Percentiles rank a stretch among this genome's conserved stretches.
Conservation (phyloP, 31 red algal species). For the Endocladia muricata region DNA sequence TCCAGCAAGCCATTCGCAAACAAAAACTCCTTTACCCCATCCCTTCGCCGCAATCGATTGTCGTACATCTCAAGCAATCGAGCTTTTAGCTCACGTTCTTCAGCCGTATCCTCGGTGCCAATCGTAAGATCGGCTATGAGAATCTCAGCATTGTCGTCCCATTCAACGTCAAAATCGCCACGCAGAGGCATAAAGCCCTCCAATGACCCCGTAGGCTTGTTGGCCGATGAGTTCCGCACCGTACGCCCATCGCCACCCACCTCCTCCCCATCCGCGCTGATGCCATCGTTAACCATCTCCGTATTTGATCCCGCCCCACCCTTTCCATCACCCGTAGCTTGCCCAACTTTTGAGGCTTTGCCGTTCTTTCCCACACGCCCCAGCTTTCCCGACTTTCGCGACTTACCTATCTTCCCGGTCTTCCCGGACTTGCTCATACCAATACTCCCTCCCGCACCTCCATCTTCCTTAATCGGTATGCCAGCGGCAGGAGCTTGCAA, state of each 20-base stretch:
- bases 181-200: constrained; percentile 72
- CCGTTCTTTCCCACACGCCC: not conserved
- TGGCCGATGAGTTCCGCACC: constrained; percentile 49
- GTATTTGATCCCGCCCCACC: not conserved
- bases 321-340: not conserved
- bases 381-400: not conserved
- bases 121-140: constrained; percentile 78
- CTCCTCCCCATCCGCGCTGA: too few relatives aligned
- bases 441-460: not conserved
- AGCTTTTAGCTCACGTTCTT: constrained; percentile 56
- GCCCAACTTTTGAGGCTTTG: not conserved
- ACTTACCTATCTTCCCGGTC: not conserved
- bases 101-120: constrained; percentile 30
- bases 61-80: constrained; percentile 62
- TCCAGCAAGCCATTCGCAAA: constrained; percentile 55
- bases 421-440: not conserved
- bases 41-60: constrained; percentile 59
- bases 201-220: constrained; percentile 15
- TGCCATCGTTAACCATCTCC: not conserved
- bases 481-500: not conserved
- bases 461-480: too few relatives aligned
- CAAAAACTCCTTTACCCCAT: constrained; percentile 64
- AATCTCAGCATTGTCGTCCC: constrained; percentile 79
- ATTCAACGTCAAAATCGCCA: constrained; percentile 86
- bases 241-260: constrained; percentile 43